phyloP scores from a whole-genome alignment of 1,139 yeast species.

The Debaryomycetaceae sp. region DNA sequence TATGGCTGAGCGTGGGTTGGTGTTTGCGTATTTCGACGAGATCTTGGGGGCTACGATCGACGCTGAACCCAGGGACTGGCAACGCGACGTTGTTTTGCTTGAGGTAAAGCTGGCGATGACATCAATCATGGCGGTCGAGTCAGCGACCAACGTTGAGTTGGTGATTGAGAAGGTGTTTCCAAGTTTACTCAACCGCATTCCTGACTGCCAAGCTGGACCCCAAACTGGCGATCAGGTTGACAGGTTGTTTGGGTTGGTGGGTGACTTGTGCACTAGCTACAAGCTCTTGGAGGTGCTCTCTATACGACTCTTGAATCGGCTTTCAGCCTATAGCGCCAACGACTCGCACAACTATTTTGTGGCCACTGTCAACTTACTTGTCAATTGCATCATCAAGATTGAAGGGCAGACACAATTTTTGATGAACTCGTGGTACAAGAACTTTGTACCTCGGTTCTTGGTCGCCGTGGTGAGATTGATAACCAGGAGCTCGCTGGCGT shows the following conservation, averaged over 20 bases:
- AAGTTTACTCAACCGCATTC: slow-evolving; percentile 48
- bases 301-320: slow-evolving; percentile 46
- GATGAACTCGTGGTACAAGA: slow-evolving; percentile 40
- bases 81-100: slow-evolving; percentile 26
- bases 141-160: slow-evolving; percentile 17
- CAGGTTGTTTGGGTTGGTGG: slow-evolving; percentile 40
- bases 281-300: slow-evolving; percentile 47
- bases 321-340: slow-evolving; percentile 17
- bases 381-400: slow-evolving; percentile 19
- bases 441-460: slow-evolving; percentile 31
- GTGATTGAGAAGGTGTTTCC: slow-evolving; percentile 63
- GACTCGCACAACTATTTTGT: slow-evolving; percentile 11
- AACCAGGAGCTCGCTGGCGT: neutral
- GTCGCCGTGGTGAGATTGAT: slow-evolving; percentile 9
- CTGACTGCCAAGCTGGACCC: slow-evolving; percentile 17
- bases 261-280: slow-evolving; percentile 40
- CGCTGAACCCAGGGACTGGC: slow-evolving; percentile 34
- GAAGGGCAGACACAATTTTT: slow-evolving; percentile 26
- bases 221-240: slow-evolving; percentile 9
- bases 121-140: slow-evolving; percentile 31
- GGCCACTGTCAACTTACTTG: slow-evolving; percentile 21
- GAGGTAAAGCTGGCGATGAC: slow-evolving; percentile 50
- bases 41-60: slow-evolving; percentile 39
- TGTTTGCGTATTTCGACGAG: slow-evolving; percentile 66
- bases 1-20: slow-evolving; percentile 52